Evolutionary conservation across 495 filamentous ascomycete genomes (phyloP), one percentile per base, ranked within the genome.

Genomic region (Aspergillus haitiensis): DNA sequence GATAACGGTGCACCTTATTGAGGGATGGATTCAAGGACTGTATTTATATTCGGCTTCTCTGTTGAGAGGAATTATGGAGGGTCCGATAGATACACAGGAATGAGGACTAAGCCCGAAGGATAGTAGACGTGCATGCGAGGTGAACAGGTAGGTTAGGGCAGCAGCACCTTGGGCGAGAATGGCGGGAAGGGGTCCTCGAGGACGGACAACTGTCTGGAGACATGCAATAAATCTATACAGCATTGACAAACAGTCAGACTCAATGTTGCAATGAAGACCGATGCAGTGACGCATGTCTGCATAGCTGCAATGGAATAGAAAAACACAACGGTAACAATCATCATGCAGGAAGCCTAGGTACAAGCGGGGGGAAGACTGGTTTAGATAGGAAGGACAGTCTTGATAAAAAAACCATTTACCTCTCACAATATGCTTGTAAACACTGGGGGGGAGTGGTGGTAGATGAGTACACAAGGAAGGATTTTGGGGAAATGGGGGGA

Each of bases 241-340:
- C 13, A 21, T 47, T 50, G 45, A 49, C 46, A n/a, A 58, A 58
- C 40, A 35, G 61, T 67, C 35, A 67, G 64, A 16, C 35, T 40
- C 35, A 21, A 47, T 35, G 55, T 61, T 63, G 40, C 55, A 63
- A 45, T 37, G 46, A 56, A 55, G 46, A 32, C 42, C 58, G 58
- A 56, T 68, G 63, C 66, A 61, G 67, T 70, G 72, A 74, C 72
- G 75, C 66, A 67, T 62, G 69, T 69, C 67, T 69, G 72, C 66
- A 61, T 64, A 58, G 61, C 31, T 62, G 65, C 62, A 36, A 64
- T 58, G 59, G 58, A 51, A 52, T 37, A 50, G 55, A 61, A 65
- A 56, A 45, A 55, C 53, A 63, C 55, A 65, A 69, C 57, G 64
- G 37, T 57, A 63, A 68, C 60, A 61, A 65, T 65, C 60, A 64